Conservation (phyloP, 1,139 yeast genomes). For the Hyphopichia fennica region DNA sequence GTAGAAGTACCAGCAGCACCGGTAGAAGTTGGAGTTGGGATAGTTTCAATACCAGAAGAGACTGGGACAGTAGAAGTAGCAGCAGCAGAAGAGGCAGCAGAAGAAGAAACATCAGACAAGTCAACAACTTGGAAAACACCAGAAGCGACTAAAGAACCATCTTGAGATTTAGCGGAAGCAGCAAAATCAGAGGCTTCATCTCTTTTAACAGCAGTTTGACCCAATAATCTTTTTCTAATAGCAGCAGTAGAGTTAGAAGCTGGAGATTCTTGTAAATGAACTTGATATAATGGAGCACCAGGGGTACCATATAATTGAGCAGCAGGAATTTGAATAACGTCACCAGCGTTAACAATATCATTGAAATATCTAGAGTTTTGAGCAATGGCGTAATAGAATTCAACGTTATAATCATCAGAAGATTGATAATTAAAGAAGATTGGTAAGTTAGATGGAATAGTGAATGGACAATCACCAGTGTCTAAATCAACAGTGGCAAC, state of each 20-base stretch:
- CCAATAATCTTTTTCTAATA: slow-evolving; percentile 40
- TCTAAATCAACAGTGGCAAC: slow-evolving; percentile 41
- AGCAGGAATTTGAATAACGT: slow-evolving; percentile 36
- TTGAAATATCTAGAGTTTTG: slow-evolving; percentile 26
- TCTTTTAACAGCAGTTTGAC: slow-evolving; percentile 20
- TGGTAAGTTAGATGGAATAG: slow-evolving; percentile 30
- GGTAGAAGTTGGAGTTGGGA: slow-evolving; percentile 11
- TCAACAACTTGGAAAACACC: slow-evolving; percentile 25
- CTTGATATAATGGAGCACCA: slow-evolving; percentile 29
- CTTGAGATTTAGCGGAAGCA: slow-evolving; percentile 23
- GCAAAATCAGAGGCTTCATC: slow-evolving; percentile 34
- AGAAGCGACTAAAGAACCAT: slow-evolving; percentile 25
- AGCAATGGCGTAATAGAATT: slow-evolving; percentile 37
- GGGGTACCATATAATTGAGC: slow-evolving; percentile 22
- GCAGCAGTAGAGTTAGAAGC: slow-evolving; percentile 43
- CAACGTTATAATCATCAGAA: slow-evolving; percentile 33
- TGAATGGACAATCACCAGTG: slow-evolving; percentile 43
- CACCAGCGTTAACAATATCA: slow-evolving; percentile 39
- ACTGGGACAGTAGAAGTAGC: slow-evolving; percentile 11
- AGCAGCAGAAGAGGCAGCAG: slow-evolving; percentile 12
- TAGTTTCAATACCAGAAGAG: slow-evolving; percentile 6
- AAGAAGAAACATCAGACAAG: slow-evolving; percentile 10
- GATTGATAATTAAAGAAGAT: slow-evolving; percentile 26
- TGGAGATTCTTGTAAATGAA: slow-evolving; percentile 28
- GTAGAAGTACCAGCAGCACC: slow-evolving; percentile 12